These are phyloP conservation scores for Calocybe gangraenosa DNA, from an alignment of 768 basidiomycete genomes.

Conservation along the genomic window DNA sequence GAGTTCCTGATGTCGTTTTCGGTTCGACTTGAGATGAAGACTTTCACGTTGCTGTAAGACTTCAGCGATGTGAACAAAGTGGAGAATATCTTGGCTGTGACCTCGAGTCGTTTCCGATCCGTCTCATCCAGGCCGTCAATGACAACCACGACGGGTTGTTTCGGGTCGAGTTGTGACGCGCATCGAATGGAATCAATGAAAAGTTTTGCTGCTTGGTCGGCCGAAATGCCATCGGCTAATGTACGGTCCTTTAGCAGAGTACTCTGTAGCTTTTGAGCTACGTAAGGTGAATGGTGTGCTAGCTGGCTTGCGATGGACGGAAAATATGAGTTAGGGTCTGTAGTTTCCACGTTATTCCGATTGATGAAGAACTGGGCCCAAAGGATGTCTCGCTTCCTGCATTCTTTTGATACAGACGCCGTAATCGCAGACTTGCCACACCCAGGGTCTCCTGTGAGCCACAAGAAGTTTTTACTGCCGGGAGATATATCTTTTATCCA, in stretches of 20 bases:
- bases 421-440: constrained; percentile 17
- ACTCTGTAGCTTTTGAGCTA: constrained; percentile 6
- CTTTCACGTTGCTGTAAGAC: constrained; percentile 7
- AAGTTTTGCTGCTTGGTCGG: no score
- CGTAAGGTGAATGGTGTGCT: constrained; percentile 4
- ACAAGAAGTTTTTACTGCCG: constrained; percentile 9
- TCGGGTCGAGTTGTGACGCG: no score
- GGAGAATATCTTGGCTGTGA: constrained; percentile 11
- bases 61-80: constrained; percentile 2
- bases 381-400: constrained; percentile 7
- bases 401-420: constrained; percentile 13
- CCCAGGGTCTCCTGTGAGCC: constrained; percentile 17
- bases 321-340: constrained; percentile 15
- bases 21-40: constrained; percentile 14
- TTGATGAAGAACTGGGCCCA: constrained; percentile 17
- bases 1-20: constrained; percentile 11
- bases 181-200: no score
- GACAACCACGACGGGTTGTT: no score
- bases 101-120: constrained; percentile 2
- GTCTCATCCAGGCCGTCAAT: no score
- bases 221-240: constrained; percentile 5
- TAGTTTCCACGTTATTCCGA: constrained; percentile 11
- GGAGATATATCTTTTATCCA: constrained; percentile 10
- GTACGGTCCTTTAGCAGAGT: constrained; percentile 8
- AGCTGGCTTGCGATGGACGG: constrained; percentile 18